phyloP scores from a whole-genome alignment of 768 basidiomycete genomes.

The Suillus subluteus region DNA sequence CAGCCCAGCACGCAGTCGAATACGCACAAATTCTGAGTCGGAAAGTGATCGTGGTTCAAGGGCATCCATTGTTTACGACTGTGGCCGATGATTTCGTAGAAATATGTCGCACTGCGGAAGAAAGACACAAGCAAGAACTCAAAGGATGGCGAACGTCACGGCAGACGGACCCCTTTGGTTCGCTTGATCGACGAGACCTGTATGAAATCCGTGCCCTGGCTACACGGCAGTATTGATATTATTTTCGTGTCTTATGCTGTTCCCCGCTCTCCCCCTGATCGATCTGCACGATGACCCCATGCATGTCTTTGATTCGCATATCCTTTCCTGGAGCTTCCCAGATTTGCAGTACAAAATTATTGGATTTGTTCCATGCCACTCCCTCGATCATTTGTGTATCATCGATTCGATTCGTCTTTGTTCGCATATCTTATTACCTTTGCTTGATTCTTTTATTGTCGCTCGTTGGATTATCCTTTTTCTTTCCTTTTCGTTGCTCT shows the following conservation, averaged over 20 bases:
- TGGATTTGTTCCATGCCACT: conserved; percentile 22
- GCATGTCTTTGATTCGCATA: conserved; percentile 14
- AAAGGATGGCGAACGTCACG: conserved; percentile 65
- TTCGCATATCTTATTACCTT: conserved; percentile 30
- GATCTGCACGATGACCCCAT: conserved; percentile 9
- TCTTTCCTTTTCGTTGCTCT: conserved; percentile 18
- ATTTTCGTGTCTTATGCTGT: conserved; percentile 12
- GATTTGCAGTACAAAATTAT: conserved; percentile 26
- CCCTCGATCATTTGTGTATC: conserved; percentile 32
- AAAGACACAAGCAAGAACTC: conserved; percentile 82
- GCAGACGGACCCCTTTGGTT: conserved; percentile 28
- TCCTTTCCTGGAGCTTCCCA: conserved; percentile 25
- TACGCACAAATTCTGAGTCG: conserved; percentile 72
- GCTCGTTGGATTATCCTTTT: conserved; percentile 20
- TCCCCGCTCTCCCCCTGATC: background rate
- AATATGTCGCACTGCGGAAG: conserved; percentile 76
- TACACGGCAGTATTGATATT: conserved; percentile 73
- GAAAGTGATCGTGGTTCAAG: conserved; percentile 77
- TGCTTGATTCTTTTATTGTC: conserved; percentile 30
- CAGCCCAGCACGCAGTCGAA: conserved; percentile 65
- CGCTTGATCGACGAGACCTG: conserved; percentile 65
- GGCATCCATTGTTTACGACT: conserved; percentile 76
- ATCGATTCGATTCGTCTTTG: conserved; percentile 13
- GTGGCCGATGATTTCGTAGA: conserved; percentile 76
- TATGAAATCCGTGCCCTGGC: conserved; percentile 86